These are phyloP conservation scores for Stellera chamaejasme DNA, from an alignment of 345 rosid species.

Conservation along the genomic window DNA sequence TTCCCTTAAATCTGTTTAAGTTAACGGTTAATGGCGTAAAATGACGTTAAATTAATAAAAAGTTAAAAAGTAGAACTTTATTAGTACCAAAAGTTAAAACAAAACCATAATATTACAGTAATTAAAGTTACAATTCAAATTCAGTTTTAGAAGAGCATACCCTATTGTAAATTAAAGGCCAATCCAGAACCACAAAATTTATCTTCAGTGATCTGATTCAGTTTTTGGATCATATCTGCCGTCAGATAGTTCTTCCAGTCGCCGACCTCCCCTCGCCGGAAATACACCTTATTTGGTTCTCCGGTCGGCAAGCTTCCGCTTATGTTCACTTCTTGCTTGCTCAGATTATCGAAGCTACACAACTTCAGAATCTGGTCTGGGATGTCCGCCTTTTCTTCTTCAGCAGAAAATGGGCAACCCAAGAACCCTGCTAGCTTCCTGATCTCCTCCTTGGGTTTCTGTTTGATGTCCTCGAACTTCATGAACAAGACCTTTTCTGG, in stretches of 20 bases:
- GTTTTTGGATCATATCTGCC: constrained; percentile 22
- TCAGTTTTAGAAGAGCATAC: no score
- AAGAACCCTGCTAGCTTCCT: constrained; percentile 36
- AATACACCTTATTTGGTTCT: constrained; percentile 17
- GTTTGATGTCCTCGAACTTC: constrained; percentile 39
- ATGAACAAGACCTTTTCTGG: constrained; percentile 34
- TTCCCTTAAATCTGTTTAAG: no score
- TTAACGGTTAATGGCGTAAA: no score
- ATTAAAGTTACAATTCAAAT: no score
- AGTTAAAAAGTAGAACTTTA: no score
- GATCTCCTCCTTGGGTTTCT: constrained; percentile 26
- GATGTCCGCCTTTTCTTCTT: constrained; percentile 28
- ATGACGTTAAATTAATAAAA: no score
- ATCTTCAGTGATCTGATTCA: constrained; percentile 29
- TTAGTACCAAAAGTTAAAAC: no score
- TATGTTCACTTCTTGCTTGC: constrained; percentile 41
- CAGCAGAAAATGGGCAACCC: constrained; percentile 31
- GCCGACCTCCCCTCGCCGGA: constrained; percentile 49
- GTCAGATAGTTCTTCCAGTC: constrained; percentile 44
- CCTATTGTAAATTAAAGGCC: constrained; percentile 8
- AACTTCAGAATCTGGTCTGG: constrained; percentile 34
- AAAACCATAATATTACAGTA: no score
- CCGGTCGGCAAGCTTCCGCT: constrained; percentile 25
- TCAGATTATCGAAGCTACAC: constrained; percentile 43
- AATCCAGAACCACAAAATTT: constrained; percentile 29